phyloP scores from a whole-genome alignment of 306 rosid species.

The Castanea mollissima region DNA sequence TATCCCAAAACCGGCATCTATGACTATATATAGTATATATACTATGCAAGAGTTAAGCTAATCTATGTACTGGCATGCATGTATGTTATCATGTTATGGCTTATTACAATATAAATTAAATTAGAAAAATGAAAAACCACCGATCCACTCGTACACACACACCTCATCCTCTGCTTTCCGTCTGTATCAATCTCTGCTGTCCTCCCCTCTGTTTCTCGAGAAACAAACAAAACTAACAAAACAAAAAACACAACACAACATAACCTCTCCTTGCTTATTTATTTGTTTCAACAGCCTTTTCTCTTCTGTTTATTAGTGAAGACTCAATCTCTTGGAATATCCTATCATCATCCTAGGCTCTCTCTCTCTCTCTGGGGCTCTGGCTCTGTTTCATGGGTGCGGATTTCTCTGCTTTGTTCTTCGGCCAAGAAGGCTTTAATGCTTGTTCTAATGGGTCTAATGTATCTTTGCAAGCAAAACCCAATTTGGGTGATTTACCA shows the following conservation, averaged over 20 bases:
- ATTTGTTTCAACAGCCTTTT: constrained; percentile 6
- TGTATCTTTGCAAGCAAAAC: constrained; percentile 17
- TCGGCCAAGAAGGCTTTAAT: background rate
- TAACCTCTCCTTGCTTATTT: background rate
- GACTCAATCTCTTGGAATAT: background rate
- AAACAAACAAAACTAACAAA: constrained; percentile 35
- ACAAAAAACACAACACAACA: background rate
- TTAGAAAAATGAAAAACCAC: background rate
- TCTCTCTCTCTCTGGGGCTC: background rate
- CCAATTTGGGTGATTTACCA: constrained; percentile 70
- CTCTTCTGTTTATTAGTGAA: background rate
- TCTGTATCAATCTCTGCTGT: constrained; percentile 46
- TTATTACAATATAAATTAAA: too few relatives aligned
- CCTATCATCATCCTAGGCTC: background rate
- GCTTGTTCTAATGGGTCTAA: constrained; percentile 38
- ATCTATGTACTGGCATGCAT: too few relatives aligned
- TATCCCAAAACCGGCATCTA: too few relatives aligned
- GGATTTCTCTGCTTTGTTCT: background rate
- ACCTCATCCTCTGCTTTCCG: constrained; percentile 10
- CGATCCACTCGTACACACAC: background rate
- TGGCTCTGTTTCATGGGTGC: constrained; percentile 35
- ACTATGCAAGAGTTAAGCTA: too few relatives aligned
- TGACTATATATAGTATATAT: too few relatives aligned
- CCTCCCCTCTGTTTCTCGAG: constrained; percentile 27
- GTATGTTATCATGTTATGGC: too few relatives aligned